Conservation (phyloP, 1,284 basidiomycete species). For the Leccinum angustisporum region DNA sequence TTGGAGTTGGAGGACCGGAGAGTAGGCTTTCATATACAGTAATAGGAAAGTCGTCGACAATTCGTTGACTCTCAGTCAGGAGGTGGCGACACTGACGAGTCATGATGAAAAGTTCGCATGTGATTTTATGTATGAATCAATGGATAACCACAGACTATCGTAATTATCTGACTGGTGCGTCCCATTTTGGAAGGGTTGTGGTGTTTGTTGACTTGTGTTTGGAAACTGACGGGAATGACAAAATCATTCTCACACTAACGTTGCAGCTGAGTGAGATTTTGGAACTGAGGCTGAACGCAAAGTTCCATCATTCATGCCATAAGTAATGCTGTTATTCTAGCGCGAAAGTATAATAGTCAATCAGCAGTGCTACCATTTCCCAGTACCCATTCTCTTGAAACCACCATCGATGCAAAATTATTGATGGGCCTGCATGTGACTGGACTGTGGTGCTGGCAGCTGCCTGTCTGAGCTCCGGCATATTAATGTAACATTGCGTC, state of each 20-base stretch:
- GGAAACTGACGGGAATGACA: background rate
- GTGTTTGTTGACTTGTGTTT: conserved; percentile 10
- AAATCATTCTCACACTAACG: background rate
- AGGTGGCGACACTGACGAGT: background rate
- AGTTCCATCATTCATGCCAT: background rate
- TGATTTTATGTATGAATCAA: conserved; percentile 4
- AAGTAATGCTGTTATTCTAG: background rate
- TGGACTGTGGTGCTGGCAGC: background rate
- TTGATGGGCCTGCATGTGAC: background rate
- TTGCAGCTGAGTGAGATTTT: background rate
- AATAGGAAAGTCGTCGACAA: background rate
- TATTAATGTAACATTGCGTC: background rate
- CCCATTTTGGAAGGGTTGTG: conserved; percentile 3
- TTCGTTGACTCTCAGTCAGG: background rate
- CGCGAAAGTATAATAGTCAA: background rate
- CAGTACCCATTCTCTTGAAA: background rate
- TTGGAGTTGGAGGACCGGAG: background rate
- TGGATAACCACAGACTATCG: background rate
- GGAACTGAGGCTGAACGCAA: background rate
- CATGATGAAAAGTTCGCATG: background rate
- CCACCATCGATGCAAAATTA: background rate
- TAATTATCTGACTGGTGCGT: conserved; percentile 3
- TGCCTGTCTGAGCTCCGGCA: background rate
- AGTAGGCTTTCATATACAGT: too few relatives aligned
- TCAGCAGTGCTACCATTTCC: background rate